Conservation (phyloP, 108 stramenopile species). For the Chaetoceros muelleri region DNA sequence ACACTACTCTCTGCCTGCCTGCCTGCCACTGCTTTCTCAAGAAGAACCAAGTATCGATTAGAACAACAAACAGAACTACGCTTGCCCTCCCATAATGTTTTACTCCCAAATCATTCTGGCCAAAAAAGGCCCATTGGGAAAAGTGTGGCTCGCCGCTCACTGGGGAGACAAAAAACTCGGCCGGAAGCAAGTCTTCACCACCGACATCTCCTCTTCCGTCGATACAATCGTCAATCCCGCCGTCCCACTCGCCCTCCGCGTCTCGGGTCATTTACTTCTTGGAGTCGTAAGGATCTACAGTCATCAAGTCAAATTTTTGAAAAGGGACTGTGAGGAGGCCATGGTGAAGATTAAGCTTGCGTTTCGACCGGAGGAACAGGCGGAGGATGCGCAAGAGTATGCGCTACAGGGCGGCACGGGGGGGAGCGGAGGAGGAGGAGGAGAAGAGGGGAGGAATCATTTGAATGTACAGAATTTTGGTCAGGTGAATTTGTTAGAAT, state of each 20-base stretch:
- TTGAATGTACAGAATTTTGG: not conserved
- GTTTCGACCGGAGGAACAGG: conserved; percentile 37
- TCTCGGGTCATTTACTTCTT: conserved; percentile 91
- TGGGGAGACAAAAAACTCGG: conserved; percentile 97
- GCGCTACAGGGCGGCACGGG: conserved; percentile 3
- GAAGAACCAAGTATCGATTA: too few relatives aligned
- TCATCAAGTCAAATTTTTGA: conserved; percentile 91
- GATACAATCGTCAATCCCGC: conserved; percentile 91
- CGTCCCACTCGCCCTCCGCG: conserved; percentile 93
- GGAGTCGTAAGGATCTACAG: conserved; percentile 97
- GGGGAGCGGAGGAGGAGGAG: conserved; percentile 3
- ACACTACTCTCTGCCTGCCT: too few relatives aligned
- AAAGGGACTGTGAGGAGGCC: conserved; percentile 97
- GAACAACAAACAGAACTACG: conserved; percentile 2
- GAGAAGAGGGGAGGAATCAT: not conserved
- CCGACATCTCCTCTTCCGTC: conserved; percentile 88
- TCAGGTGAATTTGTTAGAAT: not conserved
- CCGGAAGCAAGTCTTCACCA: conserved; percentile 90
- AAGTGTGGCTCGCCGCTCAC: conserved; percentile 99
- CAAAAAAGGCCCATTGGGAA: conserved; percentile 97
- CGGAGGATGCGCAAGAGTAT: conserved; percentile 12
- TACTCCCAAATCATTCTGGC: conserved; percentile 98
- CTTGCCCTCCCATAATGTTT: too few relatives aligned
- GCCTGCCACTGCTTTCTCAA: too few relatives aligned
- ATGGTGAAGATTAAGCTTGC: conserved; percentile 97